A percentile compares a stretch with the other conserved stretches of the same genome.
These are phyloP conservation scores for Phoma sp. DNA, from an alignment of 2,329 filamentous ascomycete genomes.

Conservation along the genomic window DNA sequence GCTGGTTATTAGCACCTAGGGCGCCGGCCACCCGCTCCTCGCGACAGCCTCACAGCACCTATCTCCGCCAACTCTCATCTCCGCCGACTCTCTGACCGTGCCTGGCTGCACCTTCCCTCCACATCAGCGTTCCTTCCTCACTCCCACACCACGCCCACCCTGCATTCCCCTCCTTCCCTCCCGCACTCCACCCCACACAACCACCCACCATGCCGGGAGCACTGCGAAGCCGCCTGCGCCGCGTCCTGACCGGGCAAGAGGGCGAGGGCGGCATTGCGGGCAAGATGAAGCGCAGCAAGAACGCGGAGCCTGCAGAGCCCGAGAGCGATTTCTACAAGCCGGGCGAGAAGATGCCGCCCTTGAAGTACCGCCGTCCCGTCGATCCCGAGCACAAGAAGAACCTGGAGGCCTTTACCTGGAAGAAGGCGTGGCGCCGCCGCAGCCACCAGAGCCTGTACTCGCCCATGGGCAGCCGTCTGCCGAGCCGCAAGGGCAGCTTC, in stretches of 20 bases:
- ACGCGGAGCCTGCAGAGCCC: constrained; percentile 44
- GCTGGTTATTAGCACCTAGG: constrained; percentile 10
- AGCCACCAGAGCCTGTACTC: constrained; percentile 56
- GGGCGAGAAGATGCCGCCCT: constrained; percentile 59
- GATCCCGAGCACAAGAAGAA: constrained; percentile 60
- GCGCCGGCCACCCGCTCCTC: constrained; percentile 18
- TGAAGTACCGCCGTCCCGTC: constrained; percentile 59
- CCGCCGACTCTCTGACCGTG: constrained; percentile 21
- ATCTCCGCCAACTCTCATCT: no score
- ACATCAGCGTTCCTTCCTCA: constrained; percentile 2
- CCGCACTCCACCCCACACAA: background rate
- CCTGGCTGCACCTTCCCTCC: constrained; percentile 17
- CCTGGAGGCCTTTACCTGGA: constrained; percentile 57
- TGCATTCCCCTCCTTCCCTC: background rate
- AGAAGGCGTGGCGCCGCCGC: constrained; percentile 56
- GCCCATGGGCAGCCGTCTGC: constrained; percentile 58
- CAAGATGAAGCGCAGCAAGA: constrained; percentile 37
- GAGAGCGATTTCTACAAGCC: constrained; percentile 59
- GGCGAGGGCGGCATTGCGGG: constrained; percentile 32
- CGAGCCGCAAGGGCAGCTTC: constrained; percentile 50
- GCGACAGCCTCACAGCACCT: constrained; percentile 32
- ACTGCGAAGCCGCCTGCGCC: constrained; percentile 56
- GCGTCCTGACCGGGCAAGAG: constrained; percentile 50
- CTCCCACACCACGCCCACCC: background rate
- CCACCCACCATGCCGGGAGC: constrained; percentile 49